Conservation (phyloP, 2,329 filamentous ascomycete species). For the Blastomyces percursus region DNA sequence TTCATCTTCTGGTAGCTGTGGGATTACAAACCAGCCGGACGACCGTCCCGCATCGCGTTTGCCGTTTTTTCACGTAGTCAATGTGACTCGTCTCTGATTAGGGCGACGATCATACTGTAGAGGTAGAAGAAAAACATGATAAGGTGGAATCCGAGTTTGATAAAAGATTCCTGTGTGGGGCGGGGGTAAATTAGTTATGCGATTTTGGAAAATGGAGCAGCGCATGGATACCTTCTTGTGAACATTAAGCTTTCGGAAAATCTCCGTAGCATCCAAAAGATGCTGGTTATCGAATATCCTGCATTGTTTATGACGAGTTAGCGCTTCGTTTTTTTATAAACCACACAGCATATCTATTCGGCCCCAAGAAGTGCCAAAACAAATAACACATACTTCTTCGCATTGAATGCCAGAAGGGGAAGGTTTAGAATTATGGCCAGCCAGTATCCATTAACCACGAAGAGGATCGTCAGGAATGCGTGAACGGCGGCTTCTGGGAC, state of each 20-base stretch:
- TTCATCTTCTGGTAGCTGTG: not conserved
- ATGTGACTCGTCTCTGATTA: slow-evolving; percentile 89
- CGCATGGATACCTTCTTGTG: slow-evolving; percentile 73
- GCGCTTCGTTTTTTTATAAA: not conserved
- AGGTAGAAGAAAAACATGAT: slow-evolving; percentile 99
- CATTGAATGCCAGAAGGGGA: slow-evolving; percentile 83
- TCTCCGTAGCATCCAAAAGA: slow-evolving; percentile 93
- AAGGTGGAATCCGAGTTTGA: slow-evolving; percentile 97
- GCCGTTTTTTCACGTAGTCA: slow-evolving; percentile 38
- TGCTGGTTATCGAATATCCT: slow-evolving; percentile 98
- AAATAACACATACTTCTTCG: slow-evolving; percentile 72
- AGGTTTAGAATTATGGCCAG: slow-evolving; percentile 82
- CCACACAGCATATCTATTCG: not conserved
- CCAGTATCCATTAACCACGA: slow-evolving; percentile 99
- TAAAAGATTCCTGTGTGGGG: slow-evolving; percentile 73
- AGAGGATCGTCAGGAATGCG: slow-evolving; percentile 87
- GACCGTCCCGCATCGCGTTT: slow-evolving; percentile 6
- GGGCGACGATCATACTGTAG: slow-evolving; percentile 94
- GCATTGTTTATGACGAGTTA: slow-evolving; percentile 5
- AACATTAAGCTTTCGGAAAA: slow-evolving; percentile 97
- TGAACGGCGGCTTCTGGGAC: slow-evolving; percentile 97
- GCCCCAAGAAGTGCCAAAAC: too few relatives aligned
- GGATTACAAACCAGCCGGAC: not conserved
- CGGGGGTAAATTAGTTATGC: not conserved
- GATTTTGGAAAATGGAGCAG: not conserved